Percentiles rank a stretch among this genome's conserved stretches.
phyloP scores from a whole-genome alignment of 345 rosid species.

The Gossypium arboreum region DNA sequence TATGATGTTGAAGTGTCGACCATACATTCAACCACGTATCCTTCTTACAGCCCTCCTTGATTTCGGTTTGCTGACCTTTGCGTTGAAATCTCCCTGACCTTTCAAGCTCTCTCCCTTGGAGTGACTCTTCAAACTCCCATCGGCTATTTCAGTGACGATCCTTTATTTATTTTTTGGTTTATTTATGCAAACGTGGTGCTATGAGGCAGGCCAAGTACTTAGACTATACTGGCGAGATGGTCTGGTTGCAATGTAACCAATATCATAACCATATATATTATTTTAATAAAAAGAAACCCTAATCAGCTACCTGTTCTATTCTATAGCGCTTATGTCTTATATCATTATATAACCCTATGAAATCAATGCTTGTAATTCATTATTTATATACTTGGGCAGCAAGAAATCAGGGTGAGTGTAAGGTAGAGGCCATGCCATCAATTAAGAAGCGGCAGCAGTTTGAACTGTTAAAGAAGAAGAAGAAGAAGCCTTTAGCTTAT shows the following conservation, averaged over 20 bases:
- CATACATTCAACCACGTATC: neutral
- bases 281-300: neutral
- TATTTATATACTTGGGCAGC: neutral
- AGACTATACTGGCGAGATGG: neutral
- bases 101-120: neutral
- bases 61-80: constrained; percentile 2
- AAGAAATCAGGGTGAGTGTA: neutral
- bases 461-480: neutral
- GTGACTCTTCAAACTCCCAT: neutral
- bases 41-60: neutral
- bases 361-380: neutral
- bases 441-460: neutral
- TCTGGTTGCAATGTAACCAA: constrained; percentile 9
- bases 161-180: neutral
- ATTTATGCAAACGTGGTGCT: neutral
- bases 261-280: neutral
- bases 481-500: neutral
- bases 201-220: neutral
- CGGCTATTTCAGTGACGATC: neutral
- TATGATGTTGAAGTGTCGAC: neutral
- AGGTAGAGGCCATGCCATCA: neutral
- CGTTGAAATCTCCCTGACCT: neutral
- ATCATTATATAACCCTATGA: too few species aligned
- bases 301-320: neutral
- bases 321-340: too few species aligned